phyloP scores from a whole-genome alignment of 495 filamentous ascomycete species.

The Cercophora samala region DNA sequence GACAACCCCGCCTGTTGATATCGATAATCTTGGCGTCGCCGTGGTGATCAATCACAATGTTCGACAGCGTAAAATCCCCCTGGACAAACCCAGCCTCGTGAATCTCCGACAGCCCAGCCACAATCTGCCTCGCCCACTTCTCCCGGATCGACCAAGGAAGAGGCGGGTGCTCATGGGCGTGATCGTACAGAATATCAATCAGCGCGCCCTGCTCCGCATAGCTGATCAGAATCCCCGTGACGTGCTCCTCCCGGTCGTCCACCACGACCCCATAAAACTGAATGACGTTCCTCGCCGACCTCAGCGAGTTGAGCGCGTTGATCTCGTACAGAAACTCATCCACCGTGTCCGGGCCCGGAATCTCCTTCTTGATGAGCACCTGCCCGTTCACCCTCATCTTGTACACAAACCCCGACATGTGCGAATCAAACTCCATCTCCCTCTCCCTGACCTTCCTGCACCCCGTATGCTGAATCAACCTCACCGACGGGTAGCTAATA shows the following conservation, averaged over 20 bases:
- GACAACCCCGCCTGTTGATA: slow-evolving; percentile 94
- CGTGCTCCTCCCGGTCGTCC: slow-evolving; percentile 66
- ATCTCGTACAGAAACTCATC: slow-evolving; percentile 98
- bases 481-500: slow-evolving; percentile 77
- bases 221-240: slow-evolving; percentile 89
- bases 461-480: slow-evolving; percentile 69
- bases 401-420: slow-evolving; percentile 97
- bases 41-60: slow-evolving; percentile 85
- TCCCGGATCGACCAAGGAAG: slow-evolving; percentile 75
- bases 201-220: slow-evolving; percentile 85
- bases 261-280: slow-evolving; percentile 86
- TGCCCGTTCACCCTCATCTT: slow-evolving; percentile 70
- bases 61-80: slow-evolving; percentile 94
- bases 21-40: slow-evolving; percentile 96
- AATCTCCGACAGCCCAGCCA: slow-evolving; percentile 84
- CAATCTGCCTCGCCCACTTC: slow-evolving; percentile 90
- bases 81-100: slow-evolving; percentile 97
- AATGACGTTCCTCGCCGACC: slow-evolving; percentile 72
- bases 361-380: slow-evolving; percentile 93
- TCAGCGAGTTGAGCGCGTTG: slow-evolving; percentile 83
- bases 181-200: slow-evolving; percentile 86
- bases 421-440: slow-evolving; percentile 78
- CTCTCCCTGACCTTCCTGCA: slow-evolving; percentile 67
- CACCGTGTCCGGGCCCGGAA: slow-evolving; percentile 91
- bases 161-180: slow-evolving; percentile 41